These are phyloP conservation scores for Moringa oleifera DNA, from an alignment of 345 rosid genomes.

Conservation along the genomic window DNA sequence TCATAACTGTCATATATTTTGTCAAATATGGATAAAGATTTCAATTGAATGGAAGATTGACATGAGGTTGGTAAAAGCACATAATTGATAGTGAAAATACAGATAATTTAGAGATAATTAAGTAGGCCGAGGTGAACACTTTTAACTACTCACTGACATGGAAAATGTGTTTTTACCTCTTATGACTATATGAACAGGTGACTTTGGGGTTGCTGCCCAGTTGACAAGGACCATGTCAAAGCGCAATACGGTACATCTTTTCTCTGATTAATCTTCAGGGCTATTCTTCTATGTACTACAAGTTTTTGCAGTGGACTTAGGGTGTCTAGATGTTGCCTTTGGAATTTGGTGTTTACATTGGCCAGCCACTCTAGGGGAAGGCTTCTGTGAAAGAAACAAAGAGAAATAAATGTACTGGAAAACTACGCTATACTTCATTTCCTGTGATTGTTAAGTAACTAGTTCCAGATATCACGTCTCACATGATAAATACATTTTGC, in stretches of 20 bases:
- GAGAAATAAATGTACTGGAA: too few species aligned
- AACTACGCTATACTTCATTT: too few species aligned
- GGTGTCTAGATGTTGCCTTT: neutral
- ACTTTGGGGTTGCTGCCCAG: slow-evolving; percentile 99
- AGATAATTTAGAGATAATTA: neutral
- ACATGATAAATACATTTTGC: too few species aligned
- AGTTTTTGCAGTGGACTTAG: neutral
- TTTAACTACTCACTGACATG: neutral
- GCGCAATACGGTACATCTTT: slow-evolving; percentile 72
- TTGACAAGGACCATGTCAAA: slow-evolving; percentile 99
- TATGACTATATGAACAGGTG: slow-evolving; percentile 44
- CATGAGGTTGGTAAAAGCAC: neutral
- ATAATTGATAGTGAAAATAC: neutral
- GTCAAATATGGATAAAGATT: too few species aligned
- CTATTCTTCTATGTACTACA: slow-evolving; percentile 5
- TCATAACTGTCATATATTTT: too few species aligned
- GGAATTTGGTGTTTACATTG: neutral
- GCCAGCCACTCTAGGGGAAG: neutral
- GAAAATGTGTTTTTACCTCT: neutral
- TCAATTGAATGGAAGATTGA: too few species aligned
- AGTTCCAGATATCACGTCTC: too few species aligned
- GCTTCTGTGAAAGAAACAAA: neutral
- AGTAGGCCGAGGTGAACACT: neutral
- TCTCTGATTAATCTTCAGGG: neutral
- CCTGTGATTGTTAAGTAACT: too few species aligned